Conservation (phyloP, 305 asterid species). For the Lippia alba region DNA sequence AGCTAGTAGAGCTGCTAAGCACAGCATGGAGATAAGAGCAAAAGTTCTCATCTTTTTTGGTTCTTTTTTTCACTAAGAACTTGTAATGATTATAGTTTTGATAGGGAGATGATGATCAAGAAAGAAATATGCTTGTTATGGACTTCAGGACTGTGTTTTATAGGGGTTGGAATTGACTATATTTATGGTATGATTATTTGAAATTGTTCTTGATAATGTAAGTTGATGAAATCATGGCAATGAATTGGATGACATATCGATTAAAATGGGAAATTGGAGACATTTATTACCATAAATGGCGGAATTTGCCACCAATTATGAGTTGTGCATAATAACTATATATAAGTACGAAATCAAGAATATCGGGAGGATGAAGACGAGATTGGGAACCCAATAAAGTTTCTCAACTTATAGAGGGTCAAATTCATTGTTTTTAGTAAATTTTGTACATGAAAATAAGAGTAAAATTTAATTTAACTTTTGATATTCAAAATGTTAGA, state of each 20-base stretch:
- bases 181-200: not conserved
- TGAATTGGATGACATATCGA: not conserved
- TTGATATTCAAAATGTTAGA: too few relatives aligned
- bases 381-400: too few relatives aligned
- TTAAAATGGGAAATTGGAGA: too few relatives aligned
- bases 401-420: too few relatives aligned
- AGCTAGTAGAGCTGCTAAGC: constrained; percentile 13
- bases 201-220: not conserved
- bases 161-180: not conserved
- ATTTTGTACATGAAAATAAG: too few relatives aligned
- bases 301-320: too few relatives aligned
- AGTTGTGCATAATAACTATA: too few relatives aligned
- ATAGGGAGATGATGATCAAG: not conserved
- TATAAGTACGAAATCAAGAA: too few relatives aligned
- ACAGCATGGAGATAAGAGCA: constrained; percentile 3
- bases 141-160: not conserved
- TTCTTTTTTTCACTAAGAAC: not conserved
- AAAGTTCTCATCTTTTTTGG: constrained; percentile 17
- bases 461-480: too few relatives aligned
- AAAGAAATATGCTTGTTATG: not conserved
- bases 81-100: not conserved
- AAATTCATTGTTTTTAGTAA: too few relatives aligned
- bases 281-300: too few relatives aligned
- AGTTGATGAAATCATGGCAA: not conserved
- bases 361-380: too few relatives aligned